Conservation (phyloP, 345 rosid genomes). For the Murraya koenigii region DNA sequence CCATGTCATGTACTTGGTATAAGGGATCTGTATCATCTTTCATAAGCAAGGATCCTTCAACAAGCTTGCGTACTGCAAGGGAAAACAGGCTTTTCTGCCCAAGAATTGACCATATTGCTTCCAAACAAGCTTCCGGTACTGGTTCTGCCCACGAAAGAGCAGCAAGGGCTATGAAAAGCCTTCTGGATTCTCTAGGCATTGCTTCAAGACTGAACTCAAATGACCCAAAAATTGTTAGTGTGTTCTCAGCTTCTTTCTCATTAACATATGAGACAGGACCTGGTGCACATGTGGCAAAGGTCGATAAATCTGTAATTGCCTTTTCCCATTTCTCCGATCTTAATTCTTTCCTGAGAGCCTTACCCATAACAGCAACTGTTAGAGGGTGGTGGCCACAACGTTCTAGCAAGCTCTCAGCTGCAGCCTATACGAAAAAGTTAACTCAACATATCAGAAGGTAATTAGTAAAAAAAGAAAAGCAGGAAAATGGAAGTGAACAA, state of each 20-base stretch:
- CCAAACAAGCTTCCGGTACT: slow-evolving; percentile 36
- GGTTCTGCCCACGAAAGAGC: slow-evolving; percentile 33
- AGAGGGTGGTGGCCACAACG: slow-evolving; percentile 39
- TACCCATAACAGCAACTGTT: slow-evolving; percentile 37
- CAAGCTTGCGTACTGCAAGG: slow-evolving; percentile 32
- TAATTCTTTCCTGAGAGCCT: slow-evolving; percentile 36
- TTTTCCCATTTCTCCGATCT: slow-evolving; percentile 36
- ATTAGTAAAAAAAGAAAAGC: not conserved
- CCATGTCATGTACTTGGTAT: slow-evolving; percentile 34
- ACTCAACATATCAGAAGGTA: slow-evolving; percentile 6
- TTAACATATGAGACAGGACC: slow-evolving; percentile 32
- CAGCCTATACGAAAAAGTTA: not conserved
- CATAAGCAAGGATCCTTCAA: slow-evolving; percentile 36
- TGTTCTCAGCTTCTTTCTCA: slow-evolving; percentile 36
- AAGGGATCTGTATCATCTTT: slow-evolving; percentile 29
- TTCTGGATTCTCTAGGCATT: slow-evolving; percentile 30
- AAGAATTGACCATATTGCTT: slow-evolving; percentile 30
- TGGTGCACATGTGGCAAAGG: slow-evolving; percentile 30
- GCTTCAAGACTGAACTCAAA: slow-evolving; percentile 41
- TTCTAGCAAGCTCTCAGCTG: slow-evolving; percentile 30
- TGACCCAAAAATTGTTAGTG: slow-evolving; percentile 31
- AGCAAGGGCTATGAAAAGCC: slow-evolving; percentile 28
- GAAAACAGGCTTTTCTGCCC: slow-evolving; percentile 31
- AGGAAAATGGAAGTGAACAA: not conserved
- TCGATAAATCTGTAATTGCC: slow-evolving; percentile 25